Evolutionary conservation across 331 rosid genomes (phyloP).

Genomic region (Spiraea crenata): DNA sequence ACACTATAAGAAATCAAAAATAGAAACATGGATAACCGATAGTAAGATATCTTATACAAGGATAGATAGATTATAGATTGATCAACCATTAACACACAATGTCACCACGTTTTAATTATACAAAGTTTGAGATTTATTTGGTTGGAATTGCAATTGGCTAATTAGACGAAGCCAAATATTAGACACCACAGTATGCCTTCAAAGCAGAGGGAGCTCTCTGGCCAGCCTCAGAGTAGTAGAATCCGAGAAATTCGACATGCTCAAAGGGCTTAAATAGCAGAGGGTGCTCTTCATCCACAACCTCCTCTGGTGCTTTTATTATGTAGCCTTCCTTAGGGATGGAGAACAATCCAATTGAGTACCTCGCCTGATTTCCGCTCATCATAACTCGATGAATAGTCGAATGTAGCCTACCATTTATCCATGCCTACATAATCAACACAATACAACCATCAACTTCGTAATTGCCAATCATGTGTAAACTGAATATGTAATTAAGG

Average conservation of each 20-base stretch:
- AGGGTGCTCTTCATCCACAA: conserved; percentile 77
- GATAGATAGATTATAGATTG: too few relatives aligned
- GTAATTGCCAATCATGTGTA: too few relatives aligned
- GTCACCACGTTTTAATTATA: not conserved
- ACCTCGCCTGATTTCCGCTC: conserved; percentile 61
- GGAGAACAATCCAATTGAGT: conserved; percentile 64
- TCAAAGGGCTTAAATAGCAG: conserved; percentile 67
- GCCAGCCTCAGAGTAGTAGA: conserved; percentile 55
- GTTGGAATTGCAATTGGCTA: not conserved
- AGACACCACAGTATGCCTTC: conserved; percentile 62
- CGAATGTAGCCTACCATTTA: conserved; percentile 69
- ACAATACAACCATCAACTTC: not conserved
- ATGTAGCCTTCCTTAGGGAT: conserved; percentile 50
- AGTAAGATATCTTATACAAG: too few relatives aligned
- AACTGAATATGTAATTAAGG: not conserved
- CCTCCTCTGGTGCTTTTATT: conserved; percentile 60
- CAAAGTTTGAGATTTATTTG: not conserved
- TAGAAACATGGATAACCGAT: too few relatives aligned
- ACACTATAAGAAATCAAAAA: too few relatives aligned
- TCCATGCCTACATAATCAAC: conserved; percentile 62
- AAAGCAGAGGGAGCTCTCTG: conserved; percentile 50
- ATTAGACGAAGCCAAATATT: not conserved
- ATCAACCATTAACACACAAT: too few relatives aligned
- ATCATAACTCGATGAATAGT: conserved; percentile 72
- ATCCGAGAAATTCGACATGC: conserved; percentile 58